These are phyloP conservation scores for Flaveria linearis DNA, from an alignment of 129 eudicot species.

Conservation along the genomic window DNA sequence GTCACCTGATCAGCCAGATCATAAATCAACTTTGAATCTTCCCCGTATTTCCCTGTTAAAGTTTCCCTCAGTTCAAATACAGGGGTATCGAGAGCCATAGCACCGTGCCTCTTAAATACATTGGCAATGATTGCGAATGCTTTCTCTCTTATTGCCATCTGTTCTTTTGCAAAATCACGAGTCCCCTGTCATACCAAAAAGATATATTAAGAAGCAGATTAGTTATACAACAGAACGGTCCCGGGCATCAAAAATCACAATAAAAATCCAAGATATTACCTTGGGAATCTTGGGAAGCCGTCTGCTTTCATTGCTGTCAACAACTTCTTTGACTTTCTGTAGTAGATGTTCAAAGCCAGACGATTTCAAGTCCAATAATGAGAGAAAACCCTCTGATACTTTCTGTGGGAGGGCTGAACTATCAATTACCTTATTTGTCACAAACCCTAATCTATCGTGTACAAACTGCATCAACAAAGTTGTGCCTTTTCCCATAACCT, in stretches of 20 bases:
- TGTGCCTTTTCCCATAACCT: conserved; percentile 83
- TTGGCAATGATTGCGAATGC: conserved; percentile 64
- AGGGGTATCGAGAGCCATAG: conserved; percentile 94
- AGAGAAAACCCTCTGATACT: conserved; percentile 41
- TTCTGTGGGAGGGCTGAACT: conserved; percentile 35
- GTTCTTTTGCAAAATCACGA: conserved; percentile 93
- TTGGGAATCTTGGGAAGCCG: conserved; percentile 95
- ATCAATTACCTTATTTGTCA: conserved; percentile 22
- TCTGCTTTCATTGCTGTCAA: conserved; percentile 88
- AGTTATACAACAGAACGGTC: neutral
- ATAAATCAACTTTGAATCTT: conserved; percentile 90
- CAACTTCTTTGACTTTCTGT: conserved; percentile 71
- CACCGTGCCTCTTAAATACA: conserved; percentile 90
- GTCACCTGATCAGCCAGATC: conserved; percentile 95
- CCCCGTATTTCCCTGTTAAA: conserved; percentile 92
- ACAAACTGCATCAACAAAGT: conserved; percentile 56
- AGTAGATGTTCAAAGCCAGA: conserved; percentile 45
- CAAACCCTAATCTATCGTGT: conserved; percentile 49
- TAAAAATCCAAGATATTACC: conserved; percentile 32
- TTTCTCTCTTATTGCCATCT: conserved; percentile 87
- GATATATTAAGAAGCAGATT: neutral
- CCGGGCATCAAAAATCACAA: neutral
- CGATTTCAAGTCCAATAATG: conserved; percentile 51
- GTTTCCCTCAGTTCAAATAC: conserved; percentile 91
- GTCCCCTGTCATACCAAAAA: conserved; percentile 61